Evolutionary conservation across 257 asterid species (phyloP).

Genomic region (Fraxinus pennsylvanica): DNA sequence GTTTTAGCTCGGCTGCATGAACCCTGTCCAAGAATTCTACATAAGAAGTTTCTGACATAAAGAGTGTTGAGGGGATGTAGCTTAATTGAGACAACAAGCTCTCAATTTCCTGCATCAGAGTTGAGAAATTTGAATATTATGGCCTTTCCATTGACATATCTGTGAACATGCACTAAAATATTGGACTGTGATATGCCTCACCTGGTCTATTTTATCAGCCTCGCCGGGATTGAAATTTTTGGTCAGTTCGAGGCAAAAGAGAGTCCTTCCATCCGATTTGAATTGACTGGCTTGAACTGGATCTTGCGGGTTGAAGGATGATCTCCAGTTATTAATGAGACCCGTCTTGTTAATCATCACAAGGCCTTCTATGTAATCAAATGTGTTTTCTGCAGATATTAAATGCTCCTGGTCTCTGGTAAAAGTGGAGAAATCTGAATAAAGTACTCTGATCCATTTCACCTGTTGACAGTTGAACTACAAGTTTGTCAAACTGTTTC

Average conservation of each 20-base stretch:
- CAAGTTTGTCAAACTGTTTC: constrained; percentile 18
- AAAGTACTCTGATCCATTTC: constrained; percentile 84
- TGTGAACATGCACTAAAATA: neutral
- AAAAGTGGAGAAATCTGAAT: constrained; percentile 72
- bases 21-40: constrained; percentile 87
- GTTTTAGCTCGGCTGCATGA: constrained; percentile 64
- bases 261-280: constrained; percentile 69
- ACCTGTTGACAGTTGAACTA: constrained; percentile 53
- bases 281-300: constrained; percentile 66
- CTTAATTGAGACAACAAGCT: constrained; percentile 60
- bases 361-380: constrained; percentile 85
- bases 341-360: constrained; percentile 73
- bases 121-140: neutral
- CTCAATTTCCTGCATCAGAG: constrained; percentile 62
- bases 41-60: constrained; percentile 65
- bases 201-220: constrained; percentile 46
- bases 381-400: constrained; percentile 58
- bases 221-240: constrained; percentile 63
- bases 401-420: constrained; percentile 72
- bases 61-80: constrained; percentile 75
- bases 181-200: constrained; percentile 27
- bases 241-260: constrained; percentile 81
- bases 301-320: constrained; percentile 67
- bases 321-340: constrained; percentile 77
- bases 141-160: neutral